Evolutionary conservation across 305 asterid genomes (phyloP), one percentile per base, ranked within the genome.

Genomic region (Salvia sclarea): DNA sequence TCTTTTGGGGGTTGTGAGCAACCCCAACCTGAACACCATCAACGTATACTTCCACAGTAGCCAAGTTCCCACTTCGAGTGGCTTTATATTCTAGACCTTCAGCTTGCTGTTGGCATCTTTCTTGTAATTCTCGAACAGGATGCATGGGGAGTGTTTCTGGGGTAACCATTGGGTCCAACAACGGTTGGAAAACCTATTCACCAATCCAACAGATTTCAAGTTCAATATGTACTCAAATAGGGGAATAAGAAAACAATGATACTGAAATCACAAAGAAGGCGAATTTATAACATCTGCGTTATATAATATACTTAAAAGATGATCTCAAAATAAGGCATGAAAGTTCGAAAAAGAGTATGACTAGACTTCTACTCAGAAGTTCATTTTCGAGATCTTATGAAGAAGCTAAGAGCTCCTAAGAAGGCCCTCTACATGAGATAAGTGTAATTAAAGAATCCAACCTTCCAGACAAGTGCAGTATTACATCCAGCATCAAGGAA

Each of bases 91-190:
- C 96, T 4, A 89, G 84, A 49, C 96, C 99, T 81, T 89, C 95
- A 67, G 99, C 99, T 75, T 92, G 89, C 71, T 85, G 98, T 76
- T 95, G 99, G 79, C 99, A 95, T 69, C 97, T 84, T 77, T 95
- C 97, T 82, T 92, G 98, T 73, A 95, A 83, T 79, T 95, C 99
- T 62, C 98, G 74, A 52, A 95, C 99, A 1, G 98, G 99, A 78
- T 95, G 99, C 98, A 95, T 95, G 16, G 98, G 99, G 62, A 95
- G 96, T 18, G 98, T 95, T 76, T 91, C 96, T 17, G 98, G 99
- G 43, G 97, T 91, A 65, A 95, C 99, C 95, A 95, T 89, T 49
- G 99, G 99, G 75, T 92, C 70, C 91, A 95, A 68, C 68, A 95
- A 68, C 10, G 99, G 98, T 74, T 84, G 97, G 59, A 95, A 92